Base-by-base conservation (phyloP, 2,329 filamentous ascomycete species). In the Periconia macrospinosa region DNA sequence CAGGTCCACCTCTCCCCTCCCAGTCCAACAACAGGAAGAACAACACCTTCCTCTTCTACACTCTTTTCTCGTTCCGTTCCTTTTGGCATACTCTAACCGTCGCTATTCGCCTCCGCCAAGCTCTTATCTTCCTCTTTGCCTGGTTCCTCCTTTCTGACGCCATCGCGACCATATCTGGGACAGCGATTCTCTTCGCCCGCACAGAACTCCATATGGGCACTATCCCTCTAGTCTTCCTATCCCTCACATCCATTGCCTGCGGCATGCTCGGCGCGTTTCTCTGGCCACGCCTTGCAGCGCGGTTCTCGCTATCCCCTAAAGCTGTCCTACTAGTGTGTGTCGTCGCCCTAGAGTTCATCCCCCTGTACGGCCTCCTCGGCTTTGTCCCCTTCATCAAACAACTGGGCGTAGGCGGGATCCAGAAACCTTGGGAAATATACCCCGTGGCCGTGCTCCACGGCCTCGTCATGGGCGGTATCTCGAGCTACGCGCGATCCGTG, bases 71-170 rank as follows among this genome's bases (percentile, higher is more conserved):
- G 0, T 95, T 93, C 87, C 84, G 83, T 43, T 91, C 90, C 1
- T 82, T 97, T 5, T 94, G 88, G 69, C 84, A 84, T 51, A 97
- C 92, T 0, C 76, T 92, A 2, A 83, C 85, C 62, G 81, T 89
- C 37, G 92, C 92, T 1, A 76, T 86, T 15, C 82, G 83, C 14
- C 80, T 92, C 2, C 74, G 83, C 5, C 89, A 93, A 63, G 86
- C 90, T n/a, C 77, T 87, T 45, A 76, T 91, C 5, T 93, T 92
- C 68, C 81, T 97, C 10, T 81, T 83, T 2, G 89, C 89, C 6
- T 97, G 93, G 93, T 96, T 97, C 68, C 81, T 97, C 14, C 82
- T 97, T 2, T 96, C 91, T 2, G 93, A 97, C 67, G 91, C 91
- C 20, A 90, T 97, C 55, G 93, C 93, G 2, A 97, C 93, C 0